Base-by-base conservation (phyloP, 2,329 filamentous ascomycete genomes). In the Rosellinia necatrix region DNA sequence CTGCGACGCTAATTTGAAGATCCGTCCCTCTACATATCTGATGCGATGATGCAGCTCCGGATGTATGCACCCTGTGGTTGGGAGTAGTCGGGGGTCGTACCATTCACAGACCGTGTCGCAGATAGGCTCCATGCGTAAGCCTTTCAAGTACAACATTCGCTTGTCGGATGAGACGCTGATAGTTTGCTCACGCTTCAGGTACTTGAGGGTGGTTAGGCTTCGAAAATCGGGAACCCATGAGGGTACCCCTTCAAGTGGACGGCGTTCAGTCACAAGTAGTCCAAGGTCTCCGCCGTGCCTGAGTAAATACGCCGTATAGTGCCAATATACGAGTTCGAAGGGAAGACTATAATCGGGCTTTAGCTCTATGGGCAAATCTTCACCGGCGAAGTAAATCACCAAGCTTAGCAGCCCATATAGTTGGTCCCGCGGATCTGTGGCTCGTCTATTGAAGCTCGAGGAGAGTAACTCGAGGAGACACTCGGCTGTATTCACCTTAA, bases 171-270 rank as follows among this genome's bases (percentile, higher is more conserved):
- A 63, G 9, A 66, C 12, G 1, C 12, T 19, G 7, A 60, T 19
- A 13, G 21, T 43, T 15, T 40, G 3, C 13, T 42, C 44, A 17
- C 22, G 21, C 1, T 12, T 21, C 10, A 40, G 9, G 7, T 40
- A 12, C 32, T 1, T 13, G 2, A 6, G 1, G 34, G 32, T 15
- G n/a, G 9, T 17, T 24, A 30, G 2, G 54, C 46, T 17, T 3
- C 63, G 63, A 17, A 65, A 65, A 27, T 64, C 64, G 6, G 63
- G 49, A 25, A 65, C 61, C 64, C 64, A 66, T 3, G 63, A 65
- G 4, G 64, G 64, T 3, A 62, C 58, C 3, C 44, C 34, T 17
- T 37, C 50, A 4, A 62, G 49, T 4, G 49, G 2, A 13, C 30
- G 38, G 1, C 17, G 13, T 0, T 3, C 1, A 17, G 24, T 58